Base-by-base conservation (phyloP, 2,329 filamentous ascomycete genomes). In the Clonostachys sp. region DNA sequence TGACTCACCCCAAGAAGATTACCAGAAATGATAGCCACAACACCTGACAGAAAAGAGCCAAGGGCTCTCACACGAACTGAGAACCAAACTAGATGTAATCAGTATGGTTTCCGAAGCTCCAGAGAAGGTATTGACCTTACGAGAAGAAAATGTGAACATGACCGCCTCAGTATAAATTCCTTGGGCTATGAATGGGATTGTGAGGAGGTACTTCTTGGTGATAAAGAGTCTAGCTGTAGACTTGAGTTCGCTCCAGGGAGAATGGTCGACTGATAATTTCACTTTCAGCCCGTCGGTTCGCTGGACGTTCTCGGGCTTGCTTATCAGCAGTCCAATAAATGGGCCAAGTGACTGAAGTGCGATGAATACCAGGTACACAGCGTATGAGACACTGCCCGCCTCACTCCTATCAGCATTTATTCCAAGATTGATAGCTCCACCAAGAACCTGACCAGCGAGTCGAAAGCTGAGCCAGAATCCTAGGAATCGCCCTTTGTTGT, bases 41-140 rank as follows among this genome's bases (percentile, higher is more conserved):
- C 75, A 1, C 83, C 84, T 0, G 80, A 83, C 3, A 88, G 57
- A 55, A 89, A 86, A 0, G 83, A 86, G 0, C 81, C 84, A 75
- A 43, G 41, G 20, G 62, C 62, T 34, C 62, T 60, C 8, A 62
- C 51, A 34, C 62, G 53, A 13, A 65, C 62, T 5, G 59, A 62
- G 48, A 65, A 64, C 49, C 64, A 61, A 5, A 60, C 24, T 30
- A 30, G 3, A 30, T 4, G 6, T 9, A 4, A 10, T 30, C 24
- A 30, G 24, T 30, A 30, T 4, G 24, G 6, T 30, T 30, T 30
- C 8, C 6, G 24, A 30, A 30, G 9, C 24, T 30, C 9, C 24
- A 3, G 24, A 30, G 24, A 30, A 30, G 4, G 1, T 30, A 30
- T 30, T 2, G 4, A 30, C 3, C 24, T 30, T 30, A 30, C 24